A percentile compares a stretch with the other conserved stretches of the same genome.
phyloP scores from a whole-genome alignment of 1,284 basidiomycete species.

The Wallemia mellicola region DNA sequence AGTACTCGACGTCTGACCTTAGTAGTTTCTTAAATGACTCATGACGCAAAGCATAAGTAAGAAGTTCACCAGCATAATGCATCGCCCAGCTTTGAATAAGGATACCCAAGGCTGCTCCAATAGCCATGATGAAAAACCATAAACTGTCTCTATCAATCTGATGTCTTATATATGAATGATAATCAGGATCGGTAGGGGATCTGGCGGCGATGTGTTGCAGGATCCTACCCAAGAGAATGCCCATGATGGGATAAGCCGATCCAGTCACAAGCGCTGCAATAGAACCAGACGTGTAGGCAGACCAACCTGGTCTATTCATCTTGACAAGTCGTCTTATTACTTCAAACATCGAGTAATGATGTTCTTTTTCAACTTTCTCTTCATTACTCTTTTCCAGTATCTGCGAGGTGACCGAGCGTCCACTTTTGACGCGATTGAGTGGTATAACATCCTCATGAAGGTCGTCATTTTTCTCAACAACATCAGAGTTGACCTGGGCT shows the following conservation, averaged over 20 bases:
- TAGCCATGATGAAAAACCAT: slow-evolving; percentile 54
- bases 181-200: slow-evolving; percentile 6
- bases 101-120: slow-evolving; percentile 31
- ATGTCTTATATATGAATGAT: slow-evolving; percentile 19
- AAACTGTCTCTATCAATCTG: slow-evolving; percentile 36
- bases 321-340: slow-evolving; percentile 7
- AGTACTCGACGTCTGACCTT: slow-evolving; percentile 63
- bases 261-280: slow-evolving; percentile 8
- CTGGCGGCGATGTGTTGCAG: slow-evolving; percentile 4
- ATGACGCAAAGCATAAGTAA: slow-evolving; percentile 36
- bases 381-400: background rate
- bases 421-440: background rate
- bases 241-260: slow-evolving; percentile 17
- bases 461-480: background rate
- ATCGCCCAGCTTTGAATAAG: slow-evolving; percentile 39
- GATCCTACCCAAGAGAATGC: slow-evolving; percentile 7
- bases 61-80: slow-evolving; percentile 29
- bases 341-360: slow-evolving; percentile 5
- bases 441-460: background rate
- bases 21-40: slow-evolving; percentile 43
- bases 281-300: slow-evolving; percentile 6
- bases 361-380: slow-evolving; percentile 2
- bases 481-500: background rate
- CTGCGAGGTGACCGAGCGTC: background rate
- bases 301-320: slow-evolving; percentile 7